Percentiles rank a stretch among this genome's conserved stretches.
Evolutionary conservation across 768 basidiomycete species (phyloP).

Genomic region (Pisolithus marmoratus): DNA sequence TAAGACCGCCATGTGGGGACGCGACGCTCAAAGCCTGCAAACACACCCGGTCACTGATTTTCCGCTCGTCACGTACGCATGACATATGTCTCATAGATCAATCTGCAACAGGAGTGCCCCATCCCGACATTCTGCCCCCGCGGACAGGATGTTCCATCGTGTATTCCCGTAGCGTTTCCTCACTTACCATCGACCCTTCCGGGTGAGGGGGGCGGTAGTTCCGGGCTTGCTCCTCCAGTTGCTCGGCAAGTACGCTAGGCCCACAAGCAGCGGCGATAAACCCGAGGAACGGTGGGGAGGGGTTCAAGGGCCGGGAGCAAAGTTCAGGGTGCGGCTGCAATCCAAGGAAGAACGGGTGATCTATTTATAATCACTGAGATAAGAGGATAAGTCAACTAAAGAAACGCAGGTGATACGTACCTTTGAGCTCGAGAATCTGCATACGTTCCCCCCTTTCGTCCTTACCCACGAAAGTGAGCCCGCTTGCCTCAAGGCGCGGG

Average conservation of each 20-base stretch:
- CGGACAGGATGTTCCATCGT: slow-evolving; percentile 26
- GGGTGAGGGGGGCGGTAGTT: slow-evolving; percentile 74
- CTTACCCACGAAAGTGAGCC: slow-evolving; percentile 77
- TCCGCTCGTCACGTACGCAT: too few species aligned
- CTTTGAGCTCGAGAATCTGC: slow-evolving; percentile 87
- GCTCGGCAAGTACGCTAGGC: slow-evolving; percentile 53
- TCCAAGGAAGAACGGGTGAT: slow-evolving; percentile 91
- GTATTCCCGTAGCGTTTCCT: slow-evolving; percentile 44
- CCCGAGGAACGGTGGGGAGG: slow-evolving; percentile 95
- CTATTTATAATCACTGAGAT: slow-evolving; percentile 31
- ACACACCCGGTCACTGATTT: not conserved
- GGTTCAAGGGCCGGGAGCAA: slow-evolving; percentile 96
- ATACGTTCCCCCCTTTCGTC: slow-evolving; percentile 96
- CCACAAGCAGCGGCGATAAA: slow-evolving; percentile 80
- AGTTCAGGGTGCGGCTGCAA: slow-evolving; percentile 98
- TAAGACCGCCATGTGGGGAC: too few species aligned
- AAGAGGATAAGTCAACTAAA: not conserved
- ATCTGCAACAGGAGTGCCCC: slow-evolving; percentile 17
- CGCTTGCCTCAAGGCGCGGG: slow-evolving; percentile 59
- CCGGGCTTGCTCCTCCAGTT: slow-evolving; percentile 58
- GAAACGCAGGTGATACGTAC: slow-evolving; percentile 35
- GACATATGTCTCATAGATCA: slow-evolving; percentile 1
- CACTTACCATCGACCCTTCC: slow-evolving; percentile 65
- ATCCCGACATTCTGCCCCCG: slow-evolving; percentile 14
- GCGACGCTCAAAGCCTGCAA: too few species aligned